Conservation (phyloP, 2,329 filamentous ascomycete species). For the Pseudogymnoascus destructans region DNA sequence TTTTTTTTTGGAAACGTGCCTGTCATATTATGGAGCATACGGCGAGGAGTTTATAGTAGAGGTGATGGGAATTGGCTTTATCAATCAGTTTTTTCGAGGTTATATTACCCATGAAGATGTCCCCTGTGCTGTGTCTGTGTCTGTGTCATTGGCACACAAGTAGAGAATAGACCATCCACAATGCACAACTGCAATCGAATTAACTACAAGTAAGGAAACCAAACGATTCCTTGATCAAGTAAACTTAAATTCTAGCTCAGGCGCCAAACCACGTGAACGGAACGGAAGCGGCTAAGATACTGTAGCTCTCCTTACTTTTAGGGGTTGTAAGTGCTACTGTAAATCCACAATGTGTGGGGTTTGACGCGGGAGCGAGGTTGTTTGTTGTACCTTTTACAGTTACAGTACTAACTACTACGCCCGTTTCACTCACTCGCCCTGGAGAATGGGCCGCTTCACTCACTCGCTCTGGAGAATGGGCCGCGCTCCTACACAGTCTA, state of each 20-base stretch:
- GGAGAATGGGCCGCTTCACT: not conserved
- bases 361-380: conserved; percentile 2
- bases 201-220: not conserved
- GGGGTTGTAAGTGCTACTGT: not conserved
- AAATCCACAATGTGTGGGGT: conserved; percentile 7
- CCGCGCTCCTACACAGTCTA: not conserved
- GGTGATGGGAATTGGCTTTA: not conserved
- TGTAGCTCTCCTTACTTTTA: conserved; percentile 5
- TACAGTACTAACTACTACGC: not conserved
- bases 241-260: not conserved
- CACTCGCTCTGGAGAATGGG: too few relatives aligned
- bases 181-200: not conserved
- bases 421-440: conserved; percentile 1
- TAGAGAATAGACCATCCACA: not conserved
- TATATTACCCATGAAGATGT: not conserved
- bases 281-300: conserved; percentile 6
- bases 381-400: not conserved
- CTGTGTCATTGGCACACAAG: not conserved
- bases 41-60: conserved; percentile 8
- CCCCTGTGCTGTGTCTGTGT: not conserved
- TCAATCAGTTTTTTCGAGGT: not conserved
- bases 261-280: conserved; percentile 3
- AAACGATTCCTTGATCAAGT: not conserved
- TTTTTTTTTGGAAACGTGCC: conserved; percentile 1
- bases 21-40: conserved; percentile 6